A percentile compares a stretch with the other conserved stretches of the same genome.
Conservation (phyloP, 1,284 basidiomycete genomes). For the Microbotryum lychnidis-dioicae region DNA sequence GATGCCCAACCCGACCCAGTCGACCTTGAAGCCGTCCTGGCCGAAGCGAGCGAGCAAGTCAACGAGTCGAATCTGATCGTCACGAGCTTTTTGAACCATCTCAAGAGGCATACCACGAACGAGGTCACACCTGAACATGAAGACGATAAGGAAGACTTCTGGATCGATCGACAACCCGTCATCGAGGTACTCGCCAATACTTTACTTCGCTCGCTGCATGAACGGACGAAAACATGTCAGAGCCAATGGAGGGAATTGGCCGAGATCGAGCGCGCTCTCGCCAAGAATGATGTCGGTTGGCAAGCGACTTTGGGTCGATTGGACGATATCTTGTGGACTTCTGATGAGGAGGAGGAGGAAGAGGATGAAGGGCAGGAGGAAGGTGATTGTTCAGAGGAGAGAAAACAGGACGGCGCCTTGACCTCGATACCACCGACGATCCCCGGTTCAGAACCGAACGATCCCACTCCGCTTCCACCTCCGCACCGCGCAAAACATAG, state of each 20-base stretch:
- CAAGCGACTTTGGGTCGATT: conserved; percentile 2
- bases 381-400: not conserved
- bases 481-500: not conserved
- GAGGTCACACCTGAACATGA: not conserved
- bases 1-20: too few species aligned
- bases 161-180: conserved; percentile 14
- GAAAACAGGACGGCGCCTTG: not conserved
- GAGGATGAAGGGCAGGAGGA: not conserved
- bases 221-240: conserved; percentile 3
- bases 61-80: not conserved
- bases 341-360: not conserved
- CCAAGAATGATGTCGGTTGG: conserved; percentile 6
- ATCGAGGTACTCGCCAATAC: conserved; percentile 11
- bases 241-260: conserved; percentile 7
- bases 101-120: not conserved
- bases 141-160: not conserved
- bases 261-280: conserved; percentile 12
- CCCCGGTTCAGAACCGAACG: not conserved
- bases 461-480: not conserved
- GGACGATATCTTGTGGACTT: conserved; percentile 1
- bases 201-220: conserved; percentile 12
- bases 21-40: too few species aligned
- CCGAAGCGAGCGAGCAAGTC: too few species aligned
- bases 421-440: not conserved
- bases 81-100: not conserved